Conservation (phyloP, 2,329 filamentous ascomycete species). For the Cercospora nicotianae region DNA sequence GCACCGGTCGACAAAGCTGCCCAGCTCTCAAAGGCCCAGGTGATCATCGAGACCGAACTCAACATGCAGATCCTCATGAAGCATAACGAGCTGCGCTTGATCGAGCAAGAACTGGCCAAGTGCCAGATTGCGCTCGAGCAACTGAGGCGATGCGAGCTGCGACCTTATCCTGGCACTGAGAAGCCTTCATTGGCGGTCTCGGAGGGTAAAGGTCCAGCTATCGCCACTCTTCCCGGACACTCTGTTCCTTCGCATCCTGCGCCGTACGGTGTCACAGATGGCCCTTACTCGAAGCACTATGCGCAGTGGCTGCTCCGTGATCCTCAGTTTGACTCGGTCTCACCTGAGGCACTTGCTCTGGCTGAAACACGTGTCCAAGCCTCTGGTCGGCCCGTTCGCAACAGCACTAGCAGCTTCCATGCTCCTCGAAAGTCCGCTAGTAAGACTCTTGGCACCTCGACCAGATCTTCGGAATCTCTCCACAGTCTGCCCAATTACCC, state of each 20-base stretch:
- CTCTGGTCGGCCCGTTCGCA: constrained; percentile 78
- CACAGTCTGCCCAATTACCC: constrained; percentile 64
- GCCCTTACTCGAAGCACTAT: constrained; percentile 92
- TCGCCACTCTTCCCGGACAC: constrained; percentile 62
- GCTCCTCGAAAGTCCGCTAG: constrained; percentile 50
- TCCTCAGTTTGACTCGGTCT: constrained; percentile 69
- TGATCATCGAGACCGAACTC: constrained; percentile 81
- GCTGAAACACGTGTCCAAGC: constrained; percentile 26
- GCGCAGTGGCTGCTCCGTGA: constrained; percentile 93
- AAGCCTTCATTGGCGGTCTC: constrained; percentile 69
- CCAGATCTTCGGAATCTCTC: constrained; percentile 57
- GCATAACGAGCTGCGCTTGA: constrained; percentile 88
- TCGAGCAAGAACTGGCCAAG: constrained; percentile 94
- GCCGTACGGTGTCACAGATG: constrained; percentile 86
- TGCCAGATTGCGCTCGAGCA: constrained; percentile 93
- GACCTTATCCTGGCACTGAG: constrained; percentile 77
- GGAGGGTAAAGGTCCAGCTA: constrained; percentile 69
- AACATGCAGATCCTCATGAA: constrained; percentile 90
- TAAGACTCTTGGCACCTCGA: constrained; percentile 59
- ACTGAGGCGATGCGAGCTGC: constrained; percentile 84
- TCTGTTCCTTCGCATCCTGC: constrained; percentile 74
- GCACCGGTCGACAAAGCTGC: constrained; percentile 10
- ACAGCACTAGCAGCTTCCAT: constrained; percentile 54
- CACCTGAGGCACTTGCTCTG: constrained; percentile 30
- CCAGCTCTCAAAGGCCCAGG: constrained; percentile 57